phyloP scores from a whole-genome alignment of 176 grass and related monocot genomes.

The Phoenix roebelenii region DNA sequence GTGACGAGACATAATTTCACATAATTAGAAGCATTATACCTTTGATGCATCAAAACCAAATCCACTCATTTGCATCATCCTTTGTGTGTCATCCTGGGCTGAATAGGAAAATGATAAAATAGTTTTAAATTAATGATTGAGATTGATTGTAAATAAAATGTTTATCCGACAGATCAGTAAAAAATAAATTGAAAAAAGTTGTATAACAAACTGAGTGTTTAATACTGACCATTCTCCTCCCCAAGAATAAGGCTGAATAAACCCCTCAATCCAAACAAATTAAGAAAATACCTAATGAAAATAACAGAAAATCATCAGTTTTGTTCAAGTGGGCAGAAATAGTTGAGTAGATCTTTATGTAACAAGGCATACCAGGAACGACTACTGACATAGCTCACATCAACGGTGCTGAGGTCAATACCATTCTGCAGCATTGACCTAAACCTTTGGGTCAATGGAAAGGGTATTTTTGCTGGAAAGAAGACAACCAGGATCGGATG shows the following conservation, averaged over 20 bases:
- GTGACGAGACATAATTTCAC: no score
- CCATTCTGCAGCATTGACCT: slow-evolving; percentile 98
- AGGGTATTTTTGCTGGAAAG: slow-evolving; percentile 80
- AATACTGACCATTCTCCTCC: slow-evolving; percentile 82
- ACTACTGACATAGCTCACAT: slow-evolving; percentile 99
- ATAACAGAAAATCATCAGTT: slow-evolving; percentile 18
- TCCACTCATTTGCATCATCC: slow-evolving; percentile 99
- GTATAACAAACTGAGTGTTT: background rate
- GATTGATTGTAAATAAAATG: no score
- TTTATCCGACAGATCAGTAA: no score
- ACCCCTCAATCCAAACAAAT: slow-evolving; percentile 96
- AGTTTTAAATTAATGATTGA: no score
- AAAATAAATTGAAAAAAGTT: no score
- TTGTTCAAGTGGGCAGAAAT: slow-evolving; percentile 9
- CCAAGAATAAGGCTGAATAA: slow-evolving; percentile 96
- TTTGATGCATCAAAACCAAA: slow-evolving; percentile 73
- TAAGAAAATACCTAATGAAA: slow-evolving; percentile 90
- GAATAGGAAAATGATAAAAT: slow-evolving; percentile 7
- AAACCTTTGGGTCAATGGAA: slow-evolving; percentile 90
- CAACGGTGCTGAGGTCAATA: slow-evolving; percentile 94
- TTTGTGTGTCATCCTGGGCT: slow-evolving; percentile 82
- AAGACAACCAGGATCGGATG: slow-evolving; percentile 6
- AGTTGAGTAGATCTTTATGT: background rate
- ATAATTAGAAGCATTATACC: slow-evolving; percentile 25
- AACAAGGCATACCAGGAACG: slow-evolving; percentile 67